Evolutionary conservation across 2,329 filamentous ascomycete species (phyloP).

Genomic region (Pseudogymnoascus destructans): DNA sequence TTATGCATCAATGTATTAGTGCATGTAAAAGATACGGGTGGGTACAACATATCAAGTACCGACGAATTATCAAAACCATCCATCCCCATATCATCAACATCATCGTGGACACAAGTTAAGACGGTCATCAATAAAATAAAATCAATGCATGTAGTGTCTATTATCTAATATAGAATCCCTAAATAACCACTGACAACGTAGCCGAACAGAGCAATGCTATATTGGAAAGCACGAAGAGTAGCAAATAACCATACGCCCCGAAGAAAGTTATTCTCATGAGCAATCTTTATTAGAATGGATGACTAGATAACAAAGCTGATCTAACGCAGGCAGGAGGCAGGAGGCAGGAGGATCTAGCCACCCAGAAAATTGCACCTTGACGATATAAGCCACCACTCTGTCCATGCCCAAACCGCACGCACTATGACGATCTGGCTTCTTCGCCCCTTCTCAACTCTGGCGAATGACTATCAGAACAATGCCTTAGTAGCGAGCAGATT

Average conservation of each 20-base stretch:
- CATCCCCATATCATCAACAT: neutral
- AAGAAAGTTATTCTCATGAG: constrained; percentile 8
- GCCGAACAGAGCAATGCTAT: constrained; percentile 6
- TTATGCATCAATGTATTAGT: neutral
- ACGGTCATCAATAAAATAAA: neutral
- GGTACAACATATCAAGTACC: neutral
- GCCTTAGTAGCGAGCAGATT: neutral
- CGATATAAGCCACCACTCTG: constrained; percentile 4
- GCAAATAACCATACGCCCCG: neutral
- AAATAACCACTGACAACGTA: neutral
- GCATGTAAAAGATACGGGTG: neutral
- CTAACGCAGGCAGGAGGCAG: constrained; percentile 20
- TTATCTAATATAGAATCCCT: constrained; percentile 8
- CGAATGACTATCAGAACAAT: constrained; percentile 7
- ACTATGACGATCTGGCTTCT: neutral
- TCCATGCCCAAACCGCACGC: constrained; percentile 1
- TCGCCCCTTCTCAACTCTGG: neutral
- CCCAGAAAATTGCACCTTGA: constrained; percentile 14
- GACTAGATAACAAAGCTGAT: constrained; percentile 27
- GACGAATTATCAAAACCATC: neutral
- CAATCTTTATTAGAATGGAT: constrained; percentile 23
- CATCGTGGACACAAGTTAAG: too few relatives aligned
- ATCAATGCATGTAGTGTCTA: constrained; percentile 6
- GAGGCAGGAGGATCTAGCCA: constrained; percentile 19
- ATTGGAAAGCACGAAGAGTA: neutral